Evolutionary conservation across 192 early-diverging fungal genomes (phyloP).

Genomic region (Coemansia sp.): DNA sequence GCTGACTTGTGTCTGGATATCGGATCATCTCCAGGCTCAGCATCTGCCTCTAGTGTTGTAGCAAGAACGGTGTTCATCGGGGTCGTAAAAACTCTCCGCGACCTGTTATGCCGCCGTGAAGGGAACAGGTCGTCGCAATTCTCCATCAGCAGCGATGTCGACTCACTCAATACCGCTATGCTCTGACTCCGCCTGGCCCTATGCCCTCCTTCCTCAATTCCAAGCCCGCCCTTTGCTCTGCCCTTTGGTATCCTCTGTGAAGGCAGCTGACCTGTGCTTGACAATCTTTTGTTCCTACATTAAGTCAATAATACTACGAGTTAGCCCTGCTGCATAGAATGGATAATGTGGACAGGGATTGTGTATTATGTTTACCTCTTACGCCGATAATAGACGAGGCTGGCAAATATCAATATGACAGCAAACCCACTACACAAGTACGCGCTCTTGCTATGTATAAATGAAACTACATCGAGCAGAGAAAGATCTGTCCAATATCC

Average conservation of each 20-base stretch:
- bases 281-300: neutral
- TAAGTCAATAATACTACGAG: neutral
- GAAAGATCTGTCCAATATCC: neutral
- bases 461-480: neutral
- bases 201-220: neutral
- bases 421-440: neutral
- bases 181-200: constrained; percentile 38
- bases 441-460: neutral
- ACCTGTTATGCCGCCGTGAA: neutral
- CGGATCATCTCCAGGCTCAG: constrained; percentile 1
- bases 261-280: neutral
- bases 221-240: neutral
- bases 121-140: constrained; percentile 36
- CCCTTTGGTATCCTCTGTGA: neutral
- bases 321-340: neutral
- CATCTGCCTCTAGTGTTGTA: constrained; percentile 9
- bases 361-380: neutral
- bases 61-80: constrained; percentile 1
- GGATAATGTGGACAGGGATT: neutral
- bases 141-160: constrained; percentile 50
- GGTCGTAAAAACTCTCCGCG: constrained; percentile 17
- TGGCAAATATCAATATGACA: neutral
- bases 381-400: neutral
- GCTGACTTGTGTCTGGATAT: constrained; percentile 1
- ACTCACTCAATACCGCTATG: constrained; percentile 41